Evolutionary conservation across 1,139 yeast genomes (phyloP).

Genomic region (Nakaseomyces delphensis): DNA sequence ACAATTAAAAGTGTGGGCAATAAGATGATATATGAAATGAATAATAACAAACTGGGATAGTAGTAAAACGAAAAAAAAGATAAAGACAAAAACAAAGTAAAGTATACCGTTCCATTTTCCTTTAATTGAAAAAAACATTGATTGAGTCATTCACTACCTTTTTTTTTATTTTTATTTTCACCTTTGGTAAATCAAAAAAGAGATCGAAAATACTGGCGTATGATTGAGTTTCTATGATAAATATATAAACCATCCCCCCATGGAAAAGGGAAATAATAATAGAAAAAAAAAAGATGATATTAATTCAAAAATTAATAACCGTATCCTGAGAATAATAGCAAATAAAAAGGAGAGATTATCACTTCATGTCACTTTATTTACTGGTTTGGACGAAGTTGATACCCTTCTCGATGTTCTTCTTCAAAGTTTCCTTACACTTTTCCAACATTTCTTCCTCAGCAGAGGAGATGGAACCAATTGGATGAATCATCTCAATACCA

Average conservation of each 20-base stretch:
- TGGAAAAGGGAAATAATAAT: background rate
- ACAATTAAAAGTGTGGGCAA: background rate
- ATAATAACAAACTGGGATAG: conserved; percentile 1
- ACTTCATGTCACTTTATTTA: conserved; percentile 6
- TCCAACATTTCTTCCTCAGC: conserved; percentile 70
- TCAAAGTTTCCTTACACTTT: conserved; percentile 77
- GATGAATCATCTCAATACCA: conserved; percentile 76
- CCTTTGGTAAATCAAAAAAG: too few species aligned
- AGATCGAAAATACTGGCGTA: too few species aligned
- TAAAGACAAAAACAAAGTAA: background rate
- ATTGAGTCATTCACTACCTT: background rate
- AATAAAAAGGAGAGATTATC: background rate
- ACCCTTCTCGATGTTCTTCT: conserved; percentile 67
- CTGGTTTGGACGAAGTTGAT: conserved; percentile 41
- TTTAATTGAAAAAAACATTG: background rate
- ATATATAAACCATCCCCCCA: background rate
- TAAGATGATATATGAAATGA: background rate
- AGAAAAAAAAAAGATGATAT: background rate
- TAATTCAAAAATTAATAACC: background rate
- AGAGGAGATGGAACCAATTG: conserved; percentile 46
- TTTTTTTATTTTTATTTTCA: too few species aligned
- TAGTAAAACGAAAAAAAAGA: too few species aligned
- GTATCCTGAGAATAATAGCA: background rate
- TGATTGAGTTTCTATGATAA: background rate
- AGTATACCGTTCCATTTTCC: background rate